Evolutionary conservation across 2,329 filamentous ascomycete species (phyloP).

Genomic region (Cladophialophora psammophila): DNA sequence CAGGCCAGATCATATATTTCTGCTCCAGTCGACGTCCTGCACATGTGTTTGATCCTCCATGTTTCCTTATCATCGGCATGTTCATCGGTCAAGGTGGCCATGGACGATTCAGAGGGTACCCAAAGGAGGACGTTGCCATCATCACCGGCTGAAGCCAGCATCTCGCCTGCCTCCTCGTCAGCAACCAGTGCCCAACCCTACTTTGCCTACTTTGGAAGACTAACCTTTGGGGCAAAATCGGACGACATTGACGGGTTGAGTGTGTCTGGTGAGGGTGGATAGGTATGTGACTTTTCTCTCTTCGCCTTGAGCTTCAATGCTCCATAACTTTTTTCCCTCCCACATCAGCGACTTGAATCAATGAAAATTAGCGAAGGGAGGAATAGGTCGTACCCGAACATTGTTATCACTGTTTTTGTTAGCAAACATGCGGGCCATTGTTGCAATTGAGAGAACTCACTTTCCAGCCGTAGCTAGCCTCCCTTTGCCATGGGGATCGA

Average conservation of each 20-base stretch:
- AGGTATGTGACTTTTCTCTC: slow-evolving; percentile 91
- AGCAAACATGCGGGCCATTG: slow-evolving; percentile 19
- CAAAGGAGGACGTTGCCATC: slow-evolving; percentile 97
- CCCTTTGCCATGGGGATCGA: slow-evolving; percentile 90
- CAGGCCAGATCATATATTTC: slow-evolving; percentile 98
- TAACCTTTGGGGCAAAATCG: slow-evolving; percentile 92
- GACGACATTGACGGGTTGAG: slow-evolving; percentile 97
- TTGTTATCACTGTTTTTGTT: slow-evolving; percentile 74
- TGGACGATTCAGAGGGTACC: slow-evolving; percentile 82
- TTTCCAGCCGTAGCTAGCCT: slow-evolving; percentile 92
- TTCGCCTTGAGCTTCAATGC: slow-evolving; percentile 81
- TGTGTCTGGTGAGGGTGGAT: slow-evolving; percentile 89
- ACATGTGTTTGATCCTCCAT: slow-evolving; percentile 98
- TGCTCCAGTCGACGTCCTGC: slow-evolving; percentile 81
- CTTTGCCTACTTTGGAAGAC: slow-evolving; percentile 36
- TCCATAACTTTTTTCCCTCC: slow-evolving; percentile 74
- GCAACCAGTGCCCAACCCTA: slow-evolving; percentile 22
- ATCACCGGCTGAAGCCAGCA: slow-evolving; percentile 92
- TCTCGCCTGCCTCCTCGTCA: slow-evolving; percentile 70
- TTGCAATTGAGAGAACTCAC: slow-evolving; percentile 44
- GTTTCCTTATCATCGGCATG: slow-evolving; percentile 91
- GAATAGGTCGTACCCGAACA: slow-evolving; percentile 72
- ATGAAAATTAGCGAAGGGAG: slow-evolving; percentile 38
- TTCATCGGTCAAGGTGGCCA: slow-evolving; percentile 78
- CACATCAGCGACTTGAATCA: slow-evolving; percentile 46